These are phyloP conservation scores for Torrubiellomyces zombiae DNA, from an alignment of 2,329 filamentous ascomycete genomes.

Conservation along the genomic window DNA sequence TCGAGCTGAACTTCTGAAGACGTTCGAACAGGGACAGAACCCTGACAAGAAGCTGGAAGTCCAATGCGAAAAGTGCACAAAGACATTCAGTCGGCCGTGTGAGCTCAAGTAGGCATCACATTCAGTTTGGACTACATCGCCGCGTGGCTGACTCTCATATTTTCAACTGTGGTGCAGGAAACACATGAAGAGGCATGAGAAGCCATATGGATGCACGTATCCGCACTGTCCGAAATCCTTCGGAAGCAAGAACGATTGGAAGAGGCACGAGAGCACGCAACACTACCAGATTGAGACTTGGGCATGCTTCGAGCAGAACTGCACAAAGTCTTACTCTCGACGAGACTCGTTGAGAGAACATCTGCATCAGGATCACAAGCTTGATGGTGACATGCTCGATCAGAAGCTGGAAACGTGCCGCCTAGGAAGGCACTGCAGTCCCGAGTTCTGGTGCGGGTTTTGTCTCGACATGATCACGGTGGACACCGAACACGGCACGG, in stretches of 20 bases:
- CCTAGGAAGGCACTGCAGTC: slow-evolving; percentile 47
- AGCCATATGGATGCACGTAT: slow-evolving; percentile 71
- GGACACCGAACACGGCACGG: slow-evolving; percentile 17
- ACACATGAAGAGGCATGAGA: slow-evolving; percentile 65
- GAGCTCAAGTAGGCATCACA: slow-evolving; percentile 35
- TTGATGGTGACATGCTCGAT: slow-evolving; percentile 15
- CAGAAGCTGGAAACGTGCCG: slow-evolving; percentile 34
- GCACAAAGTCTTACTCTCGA: slow-evolving; percentile 41
- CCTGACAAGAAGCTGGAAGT: slow-evolving; percentile 5
- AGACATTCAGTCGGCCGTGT: slow-evolving; percentile 31
- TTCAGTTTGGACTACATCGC: too few relatives aligned
- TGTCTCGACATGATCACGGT: slow-evolving; percentile 43
- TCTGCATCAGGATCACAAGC: slow-evolving; percentile 33
- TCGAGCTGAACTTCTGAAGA: too few relatives aligned
- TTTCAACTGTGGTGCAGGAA: slow-evolving; percentile 37
- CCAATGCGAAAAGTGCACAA: slow-evolving; percentile 25
- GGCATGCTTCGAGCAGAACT: slow-evolving; percentile 44
- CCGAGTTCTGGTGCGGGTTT: slow-evolving; percentile 78
- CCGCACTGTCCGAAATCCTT: slow-evolving; percentile 53
- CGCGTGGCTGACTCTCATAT: neutral
- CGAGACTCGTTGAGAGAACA: slow-evolving; percentile 45
- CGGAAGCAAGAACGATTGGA: slow-evolving; percentile 92
- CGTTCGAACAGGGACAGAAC: too few relatives aligned
- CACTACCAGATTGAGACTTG: slow-evolving; percentile 58
- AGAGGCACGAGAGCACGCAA: slow-evolving; percentile 70